Evolutionary conservation across 192 early-diverging fungal species (phyloP), one percentile per base, ranked within the genome.

Genomic region (Coemansia sp.): DNA sequence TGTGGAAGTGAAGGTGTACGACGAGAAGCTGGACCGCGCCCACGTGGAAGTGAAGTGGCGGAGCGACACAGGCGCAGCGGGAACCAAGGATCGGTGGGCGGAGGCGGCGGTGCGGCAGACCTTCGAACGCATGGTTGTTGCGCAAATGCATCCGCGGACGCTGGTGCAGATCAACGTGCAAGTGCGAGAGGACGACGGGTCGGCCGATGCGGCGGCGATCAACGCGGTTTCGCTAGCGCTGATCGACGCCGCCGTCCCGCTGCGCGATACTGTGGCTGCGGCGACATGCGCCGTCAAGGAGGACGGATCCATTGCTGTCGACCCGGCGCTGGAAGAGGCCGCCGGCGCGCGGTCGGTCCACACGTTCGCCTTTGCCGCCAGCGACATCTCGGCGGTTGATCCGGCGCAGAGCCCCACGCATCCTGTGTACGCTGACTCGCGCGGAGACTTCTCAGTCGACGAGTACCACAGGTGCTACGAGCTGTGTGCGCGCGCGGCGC

Each of bases 11-110:
- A 87, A 85, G 62, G 50, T 94, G 9, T 87, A 89, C 15, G 95
- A 97, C 61, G 95, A 96, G 73, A 88, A 91, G 64, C 69, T 98
- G 15, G 94, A 99, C 69, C 89, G 87, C 59, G 92, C 96, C 0
- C 86, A 85, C 15, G 67, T 99, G 5, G 91, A 95, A 40, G 91
- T 99, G 14, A 74, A 89, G 23, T 87, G 88, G 17, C 87, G 89
- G 32, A 89, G 93, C 9, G 75, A 84, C 10, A 77, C 85, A 23
- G 92, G 92, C 1, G 59, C 76, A 4, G 73, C 90, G 8, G 83
- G 73, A 13, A 88, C 90, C 9, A 83, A 80, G 60, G 95, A 97
- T 60, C 89, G 89, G 70, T 83, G 88, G 52, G 74, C 86, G 19
- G 95, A 96, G 70, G 71, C 73, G 7, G 79, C 76, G 2, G 54